phyloP scores from a whole-genome alignment of 1,284 basidiomycete genomes.

The Trametes versicolor region DNA sequence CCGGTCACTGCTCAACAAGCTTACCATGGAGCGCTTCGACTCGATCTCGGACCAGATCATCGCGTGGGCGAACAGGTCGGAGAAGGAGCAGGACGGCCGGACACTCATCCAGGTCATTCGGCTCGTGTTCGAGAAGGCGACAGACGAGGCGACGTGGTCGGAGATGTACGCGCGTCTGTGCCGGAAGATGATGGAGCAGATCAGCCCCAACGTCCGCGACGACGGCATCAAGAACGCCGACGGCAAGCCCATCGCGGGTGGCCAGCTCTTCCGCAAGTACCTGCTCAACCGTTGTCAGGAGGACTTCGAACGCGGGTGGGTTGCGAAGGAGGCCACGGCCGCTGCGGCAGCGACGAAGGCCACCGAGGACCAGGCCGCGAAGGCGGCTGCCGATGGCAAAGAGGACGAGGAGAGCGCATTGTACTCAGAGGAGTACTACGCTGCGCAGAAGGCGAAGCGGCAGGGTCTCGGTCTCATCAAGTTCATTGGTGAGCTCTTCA shows the following conservation, averaged over 20 bases:
- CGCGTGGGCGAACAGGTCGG: conserved; percentile 95
- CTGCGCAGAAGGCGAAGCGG: conserved; percentile 90
- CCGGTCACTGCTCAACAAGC: conserved; percentile 93
- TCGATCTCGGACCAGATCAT: too few relatives aligned
- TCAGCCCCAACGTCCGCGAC: conserved; percentile 88
- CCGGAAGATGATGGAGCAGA: conserved; percentile 71
- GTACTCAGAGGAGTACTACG: conserved; percentile 9
- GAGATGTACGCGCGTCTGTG: conserved; percentile 35
- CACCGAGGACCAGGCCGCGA: conserved; percentile 65
- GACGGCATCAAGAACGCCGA: conserved; percentile 81
- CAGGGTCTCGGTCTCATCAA: conserved; percentile 95
- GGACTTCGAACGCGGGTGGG: conserved; percentile 45
- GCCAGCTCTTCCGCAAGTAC: conserved; percentile 85
- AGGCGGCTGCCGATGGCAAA: conserved; percentile 65
- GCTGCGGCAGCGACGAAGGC: conserved; percentile 49
- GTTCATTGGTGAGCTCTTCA: conserved; percentile 98
- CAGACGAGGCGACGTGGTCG: conserved; percentile 47
- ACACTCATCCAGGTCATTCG: conserved; percentile 96
- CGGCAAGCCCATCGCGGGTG: conserved; percentile 87
- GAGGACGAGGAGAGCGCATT: conserved; percentile 2
- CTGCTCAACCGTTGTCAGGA: conserved; percentile 73
- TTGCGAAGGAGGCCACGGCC: conserved; percentile 48
- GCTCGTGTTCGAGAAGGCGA: conserved; percentile 96
- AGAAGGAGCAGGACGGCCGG: conserved; percentile 90
- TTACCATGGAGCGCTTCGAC: conserved; percentile 97